phyloP scores from a whole-genome alignment of 805 yeast species.

The Metschnikowia baotianmanensis region DNA sequence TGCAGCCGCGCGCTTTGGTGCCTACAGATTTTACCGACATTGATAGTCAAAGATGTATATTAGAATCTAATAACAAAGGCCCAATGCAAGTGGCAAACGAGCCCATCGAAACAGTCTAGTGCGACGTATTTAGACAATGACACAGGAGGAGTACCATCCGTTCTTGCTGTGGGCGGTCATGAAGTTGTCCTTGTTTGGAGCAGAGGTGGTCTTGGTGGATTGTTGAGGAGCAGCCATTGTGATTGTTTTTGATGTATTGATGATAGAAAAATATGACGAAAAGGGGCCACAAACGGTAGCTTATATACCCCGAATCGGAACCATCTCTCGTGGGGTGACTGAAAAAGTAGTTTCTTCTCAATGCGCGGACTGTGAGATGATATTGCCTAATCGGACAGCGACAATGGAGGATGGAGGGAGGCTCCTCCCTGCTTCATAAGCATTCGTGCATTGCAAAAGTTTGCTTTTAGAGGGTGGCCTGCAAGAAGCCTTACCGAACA shows the following conservation, averaged over 20 bases:
- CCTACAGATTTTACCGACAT: background rate
- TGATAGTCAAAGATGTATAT: background rate
- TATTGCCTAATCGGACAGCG: constrained; percentile 7
- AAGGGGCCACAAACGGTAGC: too few species aligned
- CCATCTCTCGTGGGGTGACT: background rate
- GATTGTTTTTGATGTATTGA: constrained; percentile 1
- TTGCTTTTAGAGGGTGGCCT: background rate
- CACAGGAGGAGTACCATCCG: constrained; percentile 14
- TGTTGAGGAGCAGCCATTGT: constrained; percentile 14
- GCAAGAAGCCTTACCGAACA: background rate
- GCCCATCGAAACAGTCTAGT: background rate
- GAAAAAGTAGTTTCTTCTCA: constrained; percentile 1
- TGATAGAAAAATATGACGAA: background rate
- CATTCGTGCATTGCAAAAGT: background rate
- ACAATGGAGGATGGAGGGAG: constrained; percentile 2
- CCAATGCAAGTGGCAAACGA: too few species aligned
- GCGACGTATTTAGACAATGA: constrained; percentile 6
- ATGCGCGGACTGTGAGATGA: constrained; percentile 6
- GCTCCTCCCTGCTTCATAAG: background rate
- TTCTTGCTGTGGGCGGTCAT: constrained; percentile 10
- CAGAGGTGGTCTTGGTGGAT: constrained; percentile 5
- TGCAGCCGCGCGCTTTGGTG: background rate
- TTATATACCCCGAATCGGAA: too few species aligned
- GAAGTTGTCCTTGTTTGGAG: constrained; percentile 14
- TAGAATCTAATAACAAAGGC: background rate